A percentile compares a stretch with the other conserved stretches of the same genome.
phyloP scores from a whole-genome alignment of 345 rosid species.

The Eutrema japonicum region DNA sequence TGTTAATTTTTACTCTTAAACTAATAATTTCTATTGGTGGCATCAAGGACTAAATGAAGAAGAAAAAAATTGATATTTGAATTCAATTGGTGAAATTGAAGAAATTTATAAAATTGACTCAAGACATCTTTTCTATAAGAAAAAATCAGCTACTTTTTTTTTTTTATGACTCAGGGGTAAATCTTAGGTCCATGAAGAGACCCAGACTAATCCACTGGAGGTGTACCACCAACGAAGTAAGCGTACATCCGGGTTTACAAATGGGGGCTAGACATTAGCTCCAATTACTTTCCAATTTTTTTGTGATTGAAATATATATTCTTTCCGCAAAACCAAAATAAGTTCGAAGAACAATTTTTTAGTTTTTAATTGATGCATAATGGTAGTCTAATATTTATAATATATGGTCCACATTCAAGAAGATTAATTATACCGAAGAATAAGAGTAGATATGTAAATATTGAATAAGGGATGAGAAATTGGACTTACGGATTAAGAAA shows the following conservation, averaged over 20 bases:
- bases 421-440: background rate
- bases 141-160: background rate
- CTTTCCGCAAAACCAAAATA: background rate
- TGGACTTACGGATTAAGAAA: slow-evolving; percentile 93
- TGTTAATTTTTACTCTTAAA: slow-evolving; percentile 5
- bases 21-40: background rate
- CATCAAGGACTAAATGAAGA: background rate
- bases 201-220: too few species aligned
- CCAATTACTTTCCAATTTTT: background rate
- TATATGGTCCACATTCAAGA: slow-evolving; percentile 2
- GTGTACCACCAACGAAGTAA: too few species aligned
- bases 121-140: background rate
- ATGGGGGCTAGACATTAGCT: too few species aligned
- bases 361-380: slow-evolving; percentile 3
- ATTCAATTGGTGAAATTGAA: background rate
- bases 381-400: background rate
- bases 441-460: slow-evolving; percentile 22
- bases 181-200: too few species aligned
- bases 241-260: too few species aligned
- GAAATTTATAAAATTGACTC: background rate
- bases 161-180: too few species aligned
- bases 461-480: background rate
- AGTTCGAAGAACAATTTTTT: background rate
- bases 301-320: background rate
- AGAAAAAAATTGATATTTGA: background rate